Percentiles rank a stretch among this genome's conserved stretches.
These are phyloP conservation scores for Penicillium herquei DNA, from an alignment of 495 filamentous ascomycete species.

Conservation along the genomic window DNA sequence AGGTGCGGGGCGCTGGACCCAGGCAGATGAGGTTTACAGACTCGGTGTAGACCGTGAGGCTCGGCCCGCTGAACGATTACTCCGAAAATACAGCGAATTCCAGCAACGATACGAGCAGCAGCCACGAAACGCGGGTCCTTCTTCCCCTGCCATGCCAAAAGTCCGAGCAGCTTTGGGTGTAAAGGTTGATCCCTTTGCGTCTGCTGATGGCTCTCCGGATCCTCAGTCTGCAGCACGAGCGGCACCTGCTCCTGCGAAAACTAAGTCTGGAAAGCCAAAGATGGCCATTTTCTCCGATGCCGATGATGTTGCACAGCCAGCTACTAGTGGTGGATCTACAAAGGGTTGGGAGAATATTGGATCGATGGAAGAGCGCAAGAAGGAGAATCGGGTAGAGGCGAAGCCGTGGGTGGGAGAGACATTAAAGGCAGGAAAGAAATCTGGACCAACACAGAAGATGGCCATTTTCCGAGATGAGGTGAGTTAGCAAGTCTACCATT, in stretches of 20 bases:
- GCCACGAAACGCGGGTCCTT: constrained; percentile 63
- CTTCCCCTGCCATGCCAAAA: constrained; percentile 80
- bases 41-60: constrained; percentile 87
- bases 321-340: constrained; percentile 43
- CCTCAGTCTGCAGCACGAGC: constrained; percentile 61
- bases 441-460: constrained; percentile 75
- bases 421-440: constrained; percentile 79
- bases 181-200: constrained; percentile 78
- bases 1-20: constrained; percentile 77
- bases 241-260: constrained; percentile 51
- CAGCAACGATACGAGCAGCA: constrained; percentile 68
- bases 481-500: constrained; percentile 46
- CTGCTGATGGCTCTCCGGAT: constrained; percentile 46
- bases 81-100: constrained; percentile 89
- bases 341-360: constrained; percentile 94
- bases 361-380: constrained; percentile 79
- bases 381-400: constrained; percentile 86
- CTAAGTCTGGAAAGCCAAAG: constrained; percentile 68
- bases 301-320: constrained; percentile 38
- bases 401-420: constrained; percentile 93
- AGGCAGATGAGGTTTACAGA: constrained; percentile 90
- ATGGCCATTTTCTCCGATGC: constrained; percentile 89
- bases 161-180: constrained; percentile 82
- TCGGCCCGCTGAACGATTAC: constrained; percentile 72
- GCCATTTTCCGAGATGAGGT: constrained; percentile 94